Base-by-base conservation (phyloP, 805 yeast species). In the Clavispora carvajalis region DNA sequence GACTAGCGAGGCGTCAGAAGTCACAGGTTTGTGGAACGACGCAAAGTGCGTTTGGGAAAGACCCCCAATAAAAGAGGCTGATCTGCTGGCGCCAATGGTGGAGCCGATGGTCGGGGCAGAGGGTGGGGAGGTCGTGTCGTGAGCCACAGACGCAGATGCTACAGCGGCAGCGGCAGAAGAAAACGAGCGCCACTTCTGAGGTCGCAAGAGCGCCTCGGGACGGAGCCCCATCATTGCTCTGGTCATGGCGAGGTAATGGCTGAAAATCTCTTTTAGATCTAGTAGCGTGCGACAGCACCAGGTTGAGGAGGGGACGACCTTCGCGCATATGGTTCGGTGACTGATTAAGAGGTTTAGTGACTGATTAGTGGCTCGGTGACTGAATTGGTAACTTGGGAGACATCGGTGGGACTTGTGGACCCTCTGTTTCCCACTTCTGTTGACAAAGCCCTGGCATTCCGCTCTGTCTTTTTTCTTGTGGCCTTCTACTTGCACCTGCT, bases 21-120 rank as follows among this genome's bases (percentile, higher is more conserved):
- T 16, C n/a, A 10, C 19, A 3, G 29, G 29, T 5, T 19, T 28
- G 23, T 16, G 24, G 21, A 17, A 24, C 31, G 40, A 23, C 17
- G 29, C 34, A 33, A 37, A 30, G 25, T 34, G 37, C 19, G 37
- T 34, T 16, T 21, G 37, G 5, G 37, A 23, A 13, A 34, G 24
- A 22, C 22, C n/a, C 10, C 12, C 22, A 7, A 24, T 11, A 22
- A 34, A 34, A 5, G 36, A 26, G 9, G 24, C 28, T 22, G 25
- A 22, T 16, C 23, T 7, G 22, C 22, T 31, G 23, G 34, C 31
- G 19, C 17, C 31, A 5, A 16, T 3, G 18, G 19, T 28, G 31
- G 19, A 7, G 31, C 31, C 31, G 7, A 28, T 28, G 31, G 31
- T 28, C 21, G 42, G 23, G 22, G 22, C 16, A 7, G 28, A 19